These are phyloP conservation scores for Neospermospora avenae DNA, from an alignment of 2,329 filamentous ascomycete genomes.

Conservation along the genomic window DNA sequence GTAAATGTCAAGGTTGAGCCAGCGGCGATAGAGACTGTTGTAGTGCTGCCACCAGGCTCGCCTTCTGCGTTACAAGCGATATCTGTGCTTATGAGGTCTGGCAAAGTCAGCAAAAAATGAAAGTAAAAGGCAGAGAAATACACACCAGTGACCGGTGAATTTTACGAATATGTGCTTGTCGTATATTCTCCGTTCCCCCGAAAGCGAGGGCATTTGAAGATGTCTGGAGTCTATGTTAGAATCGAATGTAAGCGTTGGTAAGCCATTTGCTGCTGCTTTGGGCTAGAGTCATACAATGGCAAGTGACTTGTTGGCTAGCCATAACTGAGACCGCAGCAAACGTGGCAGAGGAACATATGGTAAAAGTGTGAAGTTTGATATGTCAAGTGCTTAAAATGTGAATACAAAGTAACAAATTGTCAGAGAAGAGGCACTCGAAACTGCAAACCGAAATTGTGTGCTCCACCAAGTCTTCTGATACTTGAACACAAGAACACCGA, in stretches of 20 bases:
- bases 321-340: slow-evolving; percentile 17
- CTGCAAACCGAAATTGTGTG: background rate
- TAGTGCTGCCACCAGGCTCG: slow-evolving; percentile 16
- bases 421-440: background rate
- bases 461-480: background rate
- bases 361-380: background rate
- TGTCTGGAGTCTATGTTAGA: slow-evolving; percentile 16
- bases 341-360: slow-evolving; percentile 22
- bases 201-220: slow-evolving; percentile 26
- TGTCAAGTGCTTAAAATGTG: no score
- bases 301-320: slow-evolving; percentile 20
- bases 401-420: no score
- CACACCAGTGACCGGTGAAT: slow-evolving; percentile 43
- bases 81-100: slow-evolving; percentile 25
- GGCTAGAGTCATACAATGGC: slow-evolving; percentile 22
- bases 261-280: no score
- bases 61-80: slow-evolving; percentile 31
- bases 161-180: slow-evolving; percentile 49
- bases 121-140: no score
- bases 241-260: background rate
- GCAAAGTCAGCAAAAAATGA: background rate
- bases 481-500: background rate
- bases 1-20: slow-evolving; percentile 44
- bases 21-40: slow-evolving; percentile 31
- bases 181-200: slow-evolving; percentile 26